A percentile compares a stretch with the other conserved stretches of the same genome.
These are phyloP conservation scores for Coniferiporia weirii DNA, from an alignment of 1,284 basidiomycete species.

Conservation along the genomic window DNA sequence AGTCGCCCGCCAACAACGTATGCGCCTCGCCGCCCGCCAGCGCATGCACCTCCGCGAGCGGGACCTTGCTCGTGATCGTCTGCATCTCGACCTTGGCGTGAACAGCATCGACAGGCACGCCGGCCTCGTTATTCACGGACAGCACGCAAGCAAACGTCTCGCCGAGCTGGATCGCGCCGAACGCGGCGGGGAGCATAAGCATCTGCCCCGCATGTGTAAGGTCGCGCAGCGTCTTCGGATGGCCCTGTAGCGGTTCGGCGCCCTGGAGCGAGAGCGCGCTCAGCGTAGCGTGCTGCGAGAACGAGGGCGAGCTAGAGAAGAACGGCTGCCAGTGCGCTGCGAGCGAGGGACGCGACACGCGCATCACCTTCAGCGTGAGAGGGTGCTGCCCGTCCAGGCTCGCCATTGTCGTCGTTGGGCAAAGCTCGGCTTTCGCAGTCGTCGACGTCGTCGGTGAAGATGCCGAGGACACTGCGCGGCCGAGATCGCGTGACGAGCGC, in stretches of 20 bases:
- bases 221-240: slow-evolving; percentile 77
- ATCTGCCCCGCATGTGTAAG: slow-evolving; percentile 66
- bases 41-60: slow-evolving; percentile 47
- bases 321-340: slow-evolving; percentile 76
- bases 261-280: slow-evolving; percentile 76
- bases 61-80: slow-evolving; percentile 58
- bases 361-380: slow-evolving; percentile 75
- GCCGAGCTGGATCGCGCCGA: slow-evolving; percentile 75
- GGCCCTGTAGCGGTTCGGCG: slow-evolving; percentile 55
- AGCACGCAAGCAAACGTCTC: slow-evolving; percentile 77
- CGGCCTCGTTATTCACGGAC: slow-evolving; percentile 73
- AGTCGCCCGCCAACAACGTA: slow-evolving; percentile 46
- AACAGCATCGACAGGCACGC: slow-evolving; percentile 53
- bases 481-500: not conserved
- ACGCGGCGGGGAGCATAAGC: slow-evolving; percentile 69
- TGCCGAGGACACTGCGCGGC: not conserved
- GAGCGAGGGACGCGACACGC: slow-evolving; percentile 74
- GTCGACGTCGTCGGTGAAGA: too few relatives aligned
- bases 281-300: slow-evolving; percentile 71
- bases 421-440: not conserved
- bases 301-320: slow-evolving; percentile 74
- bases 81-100: slow-evolving; percentile 70
- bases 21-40: slow-evolving; percentile 41
- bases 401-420: slow-evolving; percentile 4
- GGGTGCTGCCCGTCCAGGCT: slow-evolving; percentile 50